phyloP scores from a whole-genome alignment of 2,329 filamentous ascomycete species.

The Tolypocladium pustulatum region DNA sequence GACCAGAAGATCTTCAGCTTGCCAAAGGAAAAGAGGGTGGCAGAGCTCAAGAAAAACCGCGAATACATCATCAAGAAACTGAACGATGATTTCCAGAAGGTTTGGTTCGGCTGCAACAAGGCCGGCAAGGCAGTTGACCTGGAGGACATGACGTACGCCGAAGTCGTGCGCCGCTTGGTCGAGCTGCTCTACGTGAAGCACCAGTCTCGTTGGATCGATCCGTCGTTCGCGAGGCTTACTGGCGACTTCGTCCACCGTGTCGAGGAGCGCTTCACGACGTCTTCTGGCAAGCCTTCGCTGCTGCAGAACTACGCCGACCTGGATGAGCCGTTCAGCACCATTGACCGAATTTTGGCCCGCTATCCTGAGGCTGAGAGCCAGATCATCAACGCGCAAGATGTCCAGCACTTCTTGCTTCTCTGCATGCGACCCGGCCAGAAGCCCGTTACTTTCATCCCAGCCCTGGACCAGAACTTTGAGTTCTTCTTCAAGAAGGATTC shows the following conservation, averaged over 20 bases:
- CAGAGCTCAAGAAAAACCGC: constrained; percentile 78
- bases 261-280: constrained; percentile 87
- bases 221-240: constrained; percentile 69
- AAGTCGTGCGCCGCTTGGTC: constrained; percentile 78
- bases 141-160: constrained; percentile 91
- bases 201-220: constrained; percentile 84
- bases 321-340: constrained; percentile 64
- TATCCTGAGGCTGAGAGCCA: constrained; percentile 84
- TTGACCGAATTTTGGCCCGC: constrained; percentile 68
- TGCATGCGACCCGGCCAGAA: constrained; percentile 91
- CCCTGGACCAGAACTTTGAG: constrained; percentile 95
- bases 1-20: constrained; percentile 96
- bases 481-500: constrained; percentile 99
- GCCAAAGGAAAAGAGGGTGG: constrained; percentile 85
- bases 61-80: constrained; percentile 92
- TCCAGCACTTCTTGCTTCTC: constrained; percentile 89
- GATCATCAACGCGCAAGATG: constrained; percentile 96
- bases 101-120: constrained; percentile 87
- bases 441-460: constrained; percentile 89
- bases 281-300: constrained; percentile 61
- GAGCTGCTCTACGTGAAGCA: constrained; percentile 88
- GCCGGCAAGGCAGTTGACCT: constrained; percentile 73
- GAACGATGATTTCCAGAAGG: constrained; percentile 93
- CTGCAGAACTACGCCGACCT: constrained; percentile 88
- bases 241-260: constrained; percentile 95